A percentile compares a stretch with the other conserved stretches of the same genome.
Conservation (phyloP, 2,329 filamentous ascomycete genomes). For the Zelopaecilomyces penicillatus region DNA sequence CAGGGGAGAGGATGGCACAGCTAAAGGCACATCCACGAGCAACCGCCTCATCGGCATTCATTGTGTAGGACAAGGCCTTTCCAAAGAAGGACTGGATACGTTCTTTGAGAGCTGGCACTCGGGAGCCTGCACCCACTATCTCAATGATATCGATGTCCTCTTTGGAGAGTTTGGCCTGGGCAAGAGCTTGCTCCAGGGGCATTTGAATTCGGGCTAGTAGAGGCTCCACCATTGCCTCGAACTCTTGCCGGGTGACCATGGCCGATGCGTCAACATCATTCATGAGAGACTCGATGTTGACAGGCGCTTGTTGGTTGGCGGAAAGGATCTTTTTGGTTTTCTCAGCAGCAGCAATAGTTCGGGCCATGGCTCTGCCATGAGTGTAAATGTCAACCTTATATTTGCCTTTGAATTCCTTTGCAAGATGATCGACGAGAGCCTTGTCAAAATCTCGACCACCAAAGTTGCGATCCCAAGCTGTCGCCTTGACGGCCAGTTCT, state of each 20-base stretch:
- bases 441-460: conserved; percentile 97
- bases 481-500: conserved; percentile 87
- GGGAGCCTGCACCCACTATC: conserved; percentile 88
- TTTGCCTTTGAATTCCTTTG: conserved; percentile 92
- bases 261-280: conserved; percentile 87
- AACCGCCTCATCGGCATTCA: conserved; percentile 96
- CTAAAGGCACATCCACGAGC: conserved; percentile 94
- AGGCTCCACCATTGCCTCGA: conserved; percentile 84
- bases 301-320: conserved; percentile 81
- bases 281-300: conserved; percentile 98
- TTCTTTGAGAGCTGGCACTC: conserved; percentile 88
- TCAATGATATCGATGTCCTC: conserved; percentile 93
- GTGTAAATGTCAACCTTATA: conserved; percentile 93
- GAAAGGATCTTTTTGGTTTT: conserved; percentile 98
- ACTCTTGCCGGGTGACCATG: conserved; percentile 87
- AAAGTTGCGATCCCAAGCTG: conserved; percentile 89
- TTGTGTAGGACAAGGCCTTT: conserved; percentile 87
- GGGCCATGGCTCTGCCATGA: conserved; percentile 82
- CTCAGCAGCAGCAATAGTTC: conserved; percentile 82
- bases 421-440: conserved; percentile 88
- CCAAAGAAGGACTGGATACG: conserved; percentile 84
- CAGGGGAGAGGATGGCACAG: conserved; percentile 93
- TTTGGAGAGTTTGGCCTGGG: conserved; percentile 82
- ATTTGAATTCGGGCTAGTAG: conserved; percentile 63
- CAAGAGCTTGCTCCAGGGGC: conserved; percentile 83